These are phyloP conservation scores for Mycena indigotica DNA, from an alignment of 768 basidiomycete species.

Conservation along the genomic window DNA sequence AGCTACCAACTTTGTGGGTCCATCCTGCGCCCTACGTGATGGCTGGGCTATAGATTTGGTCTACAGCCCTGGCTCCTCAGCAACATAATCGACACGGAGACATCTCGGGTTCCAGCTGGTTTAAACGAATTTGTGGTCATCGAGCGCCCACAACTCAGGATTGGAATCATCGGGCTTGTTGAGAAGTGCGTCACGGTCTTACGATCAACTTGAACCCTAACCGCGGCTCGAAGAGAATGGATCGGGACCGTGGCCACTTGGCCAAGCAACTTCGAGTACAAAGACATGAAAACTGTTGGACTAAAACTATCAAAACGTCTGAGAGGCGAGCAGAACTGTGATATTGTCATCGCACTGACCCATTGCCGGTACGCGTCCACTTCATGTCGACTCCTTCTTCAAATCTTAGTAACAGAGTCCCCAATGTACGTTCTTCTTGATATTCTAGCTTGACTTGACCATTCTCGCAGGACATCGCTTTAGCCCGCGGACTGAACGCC, in stretches of 20 bases:
- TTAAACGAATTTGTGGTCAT: conserved; percentile 66
- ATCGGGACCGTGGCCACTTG: conserved; percentile 85
- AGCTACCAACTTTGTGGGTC: conserved; percentile 73
- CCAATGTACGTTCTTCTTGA: conserved; percentile 42
- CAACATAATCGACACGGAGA: conserved; percentile 77
- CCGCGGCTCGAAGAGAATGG: conserved; percentile 72
- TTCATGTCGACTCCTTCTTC: background rate
- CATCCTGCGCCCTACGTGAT: background rate
- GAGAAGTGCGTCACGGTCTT: conserved; percentile 58
- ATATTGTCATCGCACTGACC: conserved; percentile 83
- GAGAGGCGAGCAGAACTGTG: conserved; percentile 72
- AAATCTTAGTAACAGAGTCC: conserved; percentile 37
- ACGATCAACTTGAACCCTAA: background rate
- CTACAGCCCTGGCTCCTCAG: conserved; percentile 87
- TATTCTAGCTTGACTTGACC: background rate
- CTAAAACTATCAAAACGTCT: conserved; percentile 71
- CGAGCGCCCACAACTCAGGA: conserved; percentile 66
- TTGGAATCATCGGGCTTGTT: conserved; percentile 86
- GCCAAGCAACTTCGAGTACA: conserved; percentile 78
- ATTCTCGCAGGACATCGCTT: conserved; percentile 58
- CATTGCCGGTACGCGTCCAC: conserved; percentile 64
- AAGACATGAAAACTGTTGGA: conserved; percentile 73
- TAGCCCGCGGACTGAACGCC: conserved; percentile 69
- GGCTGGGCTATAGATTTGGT: background rate
- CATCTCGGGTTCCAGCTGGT: conserved; percentile 60